Percentiles rank a stretch among this genome's conserved stretches.
These are phyloP conservation scores for Chimonanthus praecox DNA, from an alignment of 164 flowering plant species.

Conservation along the genomic window DNA sequence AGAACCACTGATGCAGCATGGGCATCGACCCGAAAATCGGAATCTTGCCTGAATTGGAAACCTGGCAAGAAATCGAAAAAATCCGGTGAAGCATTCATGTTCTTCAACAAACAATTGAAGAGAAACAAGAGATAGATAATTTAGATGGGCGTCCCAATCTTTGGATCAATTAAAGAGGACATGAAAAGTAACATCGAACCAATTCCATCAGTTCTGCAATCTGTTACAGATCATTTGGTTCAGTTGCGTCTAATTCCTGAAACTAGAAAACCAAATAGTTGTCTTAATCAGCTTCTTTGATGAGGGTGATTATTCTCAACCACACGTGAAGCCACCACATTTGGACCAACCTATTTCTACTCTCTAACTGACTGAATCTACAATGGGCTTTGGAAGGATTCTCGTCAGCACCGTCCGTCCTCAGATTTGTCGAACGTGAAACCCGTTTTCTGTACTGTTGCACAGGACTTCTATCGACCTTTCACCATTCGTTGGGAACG, in stretches of 20 bases:
- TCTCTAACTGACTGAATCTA: slow-evolving; percentile 69
- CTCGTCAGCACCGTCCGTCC: slow-evolving; percentile 25
- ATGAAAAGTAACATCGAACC: slow-evolving; percentile 49
- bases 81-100: slow-evolving; percentile 73
- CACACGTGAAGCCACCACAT: slow-evolving; percentile 92
- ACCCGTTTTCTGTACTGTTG: too few relatives aligned
- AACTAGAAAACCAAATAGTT: slow-evolving; percentile 76
- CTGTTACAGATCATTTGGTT: slow-evolving; percentile 68
- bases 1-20: too few relatives aligned
- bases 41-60: too few relatives aligned
- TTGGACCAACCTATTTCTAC: slow-evolving; percentile 84
- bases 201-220: slow-evolving; percentile 66
- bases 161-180: slow-evolving; percentile 66
- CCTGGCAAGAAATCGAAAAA: neutral
- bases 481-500: too few relatives aligned
- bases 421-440: too few relatives aligned
- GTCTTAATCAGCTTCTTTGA: slow-evolving; percentile 84
- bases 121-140: slow-evolving; percentile 84
- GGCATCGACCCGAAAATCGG: too few relatives aligned
- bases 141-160: slow-evolving; percentile 90
- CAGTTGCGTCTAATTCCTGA: slow-evolving; percentile 83
- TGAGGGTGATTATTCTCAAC: slow-evolving; percentile 94
- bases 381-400: slow-evolving; percentile 85
- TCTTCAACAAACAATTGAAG: slow-evolving; percentile 83
- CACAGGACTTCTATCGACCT: too few relatives aligned